Conservation (phyloP, 2,329 filamentous ascomycete genomes). For the Colletotrichum incanum region DNA sequence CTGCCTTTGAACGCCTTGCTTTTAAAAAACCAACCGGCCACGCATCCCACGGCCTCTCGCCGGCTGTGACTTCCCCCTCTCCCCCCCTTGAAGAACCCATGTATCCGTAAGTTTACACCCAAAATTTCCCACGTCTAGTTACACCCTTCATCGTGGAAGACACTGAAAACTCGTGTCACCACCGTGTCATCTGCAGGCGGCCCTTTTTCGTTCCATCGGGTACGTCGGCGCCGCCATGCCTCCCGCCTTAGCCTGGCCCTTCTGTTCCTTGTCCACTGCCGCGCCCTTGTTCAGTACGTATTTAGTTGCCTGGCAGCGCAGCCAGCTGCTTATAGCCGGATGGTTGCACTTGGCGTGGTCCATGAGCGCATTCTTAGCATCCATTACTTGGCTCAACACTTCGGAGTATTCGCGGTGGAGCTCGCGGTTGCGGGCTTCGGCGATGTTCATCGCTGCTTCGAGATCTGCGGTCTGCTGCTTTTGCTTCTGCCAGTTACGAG, state of each 20-base stretch:
- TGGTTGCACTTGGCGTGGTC: slow-evolving; percentile 34
- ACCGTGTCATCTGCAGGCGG: background rate
- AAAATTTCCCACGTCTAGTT: no score
- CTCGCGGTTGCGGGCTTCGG: slow-evolving; percentile 21
- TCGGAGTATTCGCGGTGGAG: slow-evolving; percentile 20
- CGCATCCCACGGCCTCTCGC: no score
- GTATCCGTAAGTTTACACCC: background rate
- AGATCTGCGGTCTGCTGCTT: slow-evolving; percentile 31
- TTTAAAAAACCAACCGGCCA: background rate
- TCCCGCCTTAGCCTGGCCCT: background rate
- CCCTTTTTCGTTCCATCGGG: background rate
- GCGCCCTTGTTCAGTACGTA: slow-evolving; percentile 2
- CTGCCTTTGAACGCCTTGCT: background rate
- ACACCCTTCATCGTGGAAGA: background rate
- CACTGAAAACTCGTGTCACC: background rate
- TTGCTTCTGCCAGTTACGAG: slow-evolving; percentile 40
- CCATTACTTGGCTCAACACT: slow-evolving; percentile 21
- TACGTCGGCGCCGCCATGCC: background rate
- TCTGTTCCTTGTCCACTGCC: background rate
- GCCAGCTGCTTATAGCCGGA: slow-evolving; percentile 33
- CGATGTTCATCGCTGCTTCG: slow-evolving; percentile 9
- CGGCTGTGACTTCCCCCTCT: no score
- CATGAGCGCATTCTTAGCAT: slow-evolving; percentile 34
- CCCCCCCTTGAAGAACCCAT: background rate
- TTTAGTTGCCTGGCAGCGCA: slow-evolving; percentile 18